phyloP scores from a whole-genome alignment of 139 green algal species.

The Astrephomene gubernaculifera region DNA sequence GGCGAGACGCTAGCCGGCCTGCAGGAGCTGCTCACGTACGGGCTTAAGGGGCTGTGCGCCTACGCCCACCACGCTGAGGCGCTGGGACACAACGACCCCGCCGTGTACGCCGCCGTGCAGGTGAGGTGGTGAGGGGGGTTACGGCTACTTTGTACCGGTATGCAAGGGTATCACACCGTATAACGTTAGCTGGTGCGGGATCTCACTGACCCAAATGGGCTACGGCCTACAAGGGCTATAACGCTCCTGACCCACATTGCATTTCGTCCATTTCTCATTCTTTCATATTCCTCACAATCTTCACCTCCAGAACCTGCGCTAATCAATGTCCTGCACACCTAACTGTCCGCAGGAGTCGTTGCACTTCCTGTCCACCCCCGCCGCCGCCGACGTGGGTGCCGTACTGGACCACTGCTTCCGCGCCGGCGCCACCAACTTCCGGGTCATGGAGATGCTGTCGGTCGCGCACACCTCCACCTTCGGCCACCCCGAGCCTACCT shows the following conservation, averaged over 20 bases:
- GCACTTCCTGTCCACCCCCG: slow-evolving; percentile 52
- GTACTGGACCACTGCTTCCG: slow-evolving; percentile 65
- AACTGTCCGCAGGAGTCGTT: slow-evolving; percentile 40
- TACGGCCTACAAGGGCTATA: no score
- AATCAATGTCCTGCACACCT: background rate
- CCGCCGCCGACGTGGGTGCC: slow-evolving; percentile 41
- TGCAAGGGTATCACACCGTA: no score
- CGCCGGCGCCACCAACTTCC: slow-evolving; percentile 67
- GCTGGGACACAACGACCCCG: slow-evolving; percentile 52
- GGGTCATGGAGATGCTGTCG: slow-evolving; percentile 71
- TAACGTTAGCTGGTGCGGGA: no score
- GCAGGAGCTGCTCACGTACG: slow-evolving; percentile 76
- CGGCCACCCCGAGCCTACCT: slow-evolving; percentile 66
- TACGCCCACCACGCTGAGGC: slow-evolving; percentile 74
- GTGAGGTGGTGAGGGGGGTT: no score
- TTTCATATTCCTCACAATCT: no score
- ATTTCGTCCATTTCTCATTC: no score
- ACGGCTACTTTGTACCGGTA: no score
- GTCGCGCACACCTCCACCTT: slow-evolving; percentile 71
- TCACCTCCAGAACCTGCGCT: no score
- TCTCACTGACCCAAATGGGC: no score
- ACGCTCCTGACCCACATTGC: no score
- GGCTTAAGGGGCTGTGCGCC: slow-evolving; percentile 71
- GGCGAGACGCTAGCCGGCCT: slow-evolving; percentile 68
- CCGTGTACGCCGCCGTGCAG: slow-evolving; percentile 62